Percentiles rank a stretch among this genome's conserved stretches.
These are phyloP conservation scores for Thuja plicata DNA, from an alignment of 83 land plant genomes.

Conservation along the genomic window DNA sequence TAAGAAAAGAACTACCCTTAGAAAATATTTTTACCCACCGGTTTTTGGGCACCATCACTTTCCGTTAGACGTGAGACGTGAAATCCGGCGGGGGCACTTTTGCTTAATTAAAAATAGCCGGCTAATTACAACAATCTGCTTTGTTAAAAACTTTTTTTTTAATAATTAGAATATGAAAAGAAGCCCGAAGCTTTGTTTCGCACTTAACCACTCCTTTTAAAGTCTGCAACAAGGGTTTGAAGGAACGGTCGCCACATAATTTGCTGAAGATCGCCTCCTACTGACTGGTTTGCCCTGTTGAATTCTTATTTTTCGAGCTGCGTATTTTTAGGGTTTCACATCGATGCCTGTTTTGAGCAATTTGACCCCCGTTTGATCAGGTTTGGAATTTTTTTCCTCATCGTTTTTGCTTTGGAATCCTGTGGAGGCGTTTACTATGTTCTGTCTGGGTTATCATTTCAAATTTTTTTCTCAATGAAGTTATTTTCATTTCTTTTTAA, in stretches of 20 bases:
- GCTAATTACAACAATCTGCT: too few species aligned
- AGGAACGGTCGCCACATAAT: neutral
- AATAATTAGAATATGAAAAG: too few species aligned
- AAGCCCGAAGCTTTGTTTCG: neutral
- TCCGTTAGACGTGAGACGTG: too few species aligned
- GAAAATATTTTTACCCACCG: too few species aligned
- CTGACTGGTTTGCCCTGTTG: neutral
- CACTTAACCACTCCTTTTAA: neutral
- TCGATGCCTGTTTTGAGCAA: slow-evolving; percentile 5
- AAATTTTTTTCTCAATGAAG: too few species aligned
- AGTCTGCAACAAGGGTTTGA: neutral
- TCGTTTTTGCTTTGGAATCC: neutral
- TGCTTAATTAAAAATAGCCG: too few species aligned
- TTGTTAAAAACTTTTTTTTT: too few species aligned
- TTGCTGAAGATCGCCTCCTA: neutral
- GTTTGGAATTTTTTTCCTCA: neutral
- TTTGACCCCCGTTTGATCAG: slow-evolving; percentile 6
- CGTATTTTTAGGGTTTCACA: neutral
- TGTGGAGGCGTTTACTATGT: neutral
- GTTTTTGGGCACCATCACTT: too few species aligned
- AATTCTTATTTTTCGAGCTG: neutral
- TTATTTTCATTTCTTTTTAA: neutral
- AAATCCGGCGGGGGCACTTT: too few species aligned
- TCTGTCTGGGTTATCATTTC: neutral
- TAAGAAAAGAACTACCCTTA: too few species aligned